Evolutionary conservation across 2,329 filamentous ascomycete genomes (phyloP).

Genomic region (Fusarium mundagurra): DNA sequence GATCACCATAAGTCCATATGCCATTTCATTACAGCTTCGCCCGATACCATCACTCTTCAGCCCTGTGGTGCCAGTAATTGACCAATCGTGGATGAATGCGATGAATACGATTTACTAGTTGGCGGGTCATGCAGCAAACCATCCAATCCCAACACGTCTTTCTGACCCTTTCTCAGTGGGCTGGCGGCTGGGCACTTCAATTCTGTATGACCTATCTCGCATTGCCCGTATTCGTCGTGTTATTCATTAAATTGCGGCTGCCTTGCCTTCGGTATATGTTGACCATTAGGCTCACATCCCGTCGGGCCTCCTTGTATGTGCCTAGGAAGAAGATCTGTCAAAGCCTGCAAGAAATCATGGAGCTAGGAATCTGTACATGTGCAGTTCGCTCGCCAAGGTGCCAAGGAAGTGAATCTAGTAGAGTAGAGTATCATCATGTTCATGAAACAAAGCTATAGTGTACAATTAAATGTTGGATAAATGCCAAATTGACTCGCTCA

Average conservation of each 20-base stretch:
- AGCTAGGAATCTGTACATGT: too few species aligned
- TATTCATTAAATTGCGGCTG: neutral
- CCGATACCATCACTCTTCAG: conserved; percentile 8
- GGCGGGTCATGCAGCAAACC: neutral
- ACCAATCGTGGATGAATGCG: conserved; percentile 37
- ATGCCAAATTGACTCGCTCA: conserved; percentile 2
- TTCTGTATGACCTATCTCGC: conserved; percentile 4
- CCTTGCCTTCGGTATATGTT: neutral
- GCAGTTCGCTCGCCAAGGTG: too few species aligned
- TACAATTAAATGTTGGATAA: conserved; percentile 19
- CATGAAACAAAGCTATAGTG: conserved; percentile 6
- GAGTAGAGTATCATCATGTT: conserved; percentile 6
- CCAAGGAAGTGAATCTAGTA: neutral
- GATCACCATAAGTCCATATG: neutral
- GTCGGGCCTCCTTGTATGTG: neutral
- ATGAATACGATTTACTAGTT: conserved; percentile 35
- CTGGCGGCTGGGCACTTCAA: neutral
- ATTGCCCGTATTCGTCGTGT: conserved; percentile 36
- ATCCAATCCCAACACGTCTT: neutral
- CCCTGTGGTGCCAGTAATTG: conserved; percentile 15
- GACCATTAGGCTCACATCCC: neutral
- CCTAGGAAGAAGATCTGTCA: neutral
- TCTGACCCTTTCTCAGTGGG: neutral
- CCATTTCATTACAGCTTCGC: conserved; percentile 3
- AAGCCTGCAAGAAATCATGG: neutral